Evolutionary conservation across 2,329 filamentous ascomycete genomes (phyloP), one percentile per base, ranked within the genome.

Genomic region (Amylocarpus encephaloides): DNA sequence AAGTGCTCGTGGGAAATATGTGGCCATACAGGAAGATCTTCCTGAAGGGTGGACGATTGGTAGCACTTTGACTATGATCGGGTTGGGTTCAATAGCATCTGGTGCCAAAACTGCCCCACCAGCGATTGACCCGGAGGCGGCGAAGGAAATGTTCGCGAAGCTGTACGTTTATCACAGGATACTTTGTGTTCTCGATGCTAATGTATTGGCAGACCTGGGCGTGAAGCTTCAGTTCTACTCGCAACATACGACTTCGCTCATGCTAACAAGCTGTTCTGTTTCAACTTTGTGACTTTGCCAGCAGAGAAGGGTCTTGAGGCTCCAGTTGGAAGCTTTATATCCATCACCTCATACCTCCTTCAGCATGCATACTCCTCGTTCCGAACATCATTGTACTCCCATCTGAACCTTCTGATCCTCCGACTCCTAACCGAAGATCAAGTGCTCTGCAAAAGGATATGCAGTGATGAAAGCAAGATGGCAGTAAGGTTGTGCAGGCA

Each of bases 241-340:
- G 84, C 89, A 0, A 85, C 88, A 0, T 98, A 97, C 66, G 93
- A 97, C 66, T 97, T 97, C 66, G 83, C 84, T 2, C 86, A 95
- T 64, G 86, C 91, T 32, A 98, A 97, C 72, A 97, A 96, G 69
- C 76, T 96, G 7, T 97, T 98, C 68, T 92, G 88, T 67, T 86
- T 88, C 66, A 91, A 86, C 60, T 71, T 98, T 39, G 80, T 95
- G 46, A 83, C 80, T 2, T 65, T 82, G 19, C 64, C 78, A 5
- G 69, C 82, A 1, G 80, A 83, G 43, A 84, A 84, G 59, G 79
- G 75, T 38, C 75, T 80, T 43, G 83, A 92, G 61, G 78, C 84
- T 1, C 86, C 91, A 0, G 83, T 98, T 55, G 82, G 85, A 42
- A 83, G 80, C 59, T 94, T 92, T 64, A 72, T 97, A 26, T 97